These are phyloP conservation scores for Pisolithus microcarpus DNA, from an alignment of 768 basidiomycete species.

Conservation along the genomic window DNA sequence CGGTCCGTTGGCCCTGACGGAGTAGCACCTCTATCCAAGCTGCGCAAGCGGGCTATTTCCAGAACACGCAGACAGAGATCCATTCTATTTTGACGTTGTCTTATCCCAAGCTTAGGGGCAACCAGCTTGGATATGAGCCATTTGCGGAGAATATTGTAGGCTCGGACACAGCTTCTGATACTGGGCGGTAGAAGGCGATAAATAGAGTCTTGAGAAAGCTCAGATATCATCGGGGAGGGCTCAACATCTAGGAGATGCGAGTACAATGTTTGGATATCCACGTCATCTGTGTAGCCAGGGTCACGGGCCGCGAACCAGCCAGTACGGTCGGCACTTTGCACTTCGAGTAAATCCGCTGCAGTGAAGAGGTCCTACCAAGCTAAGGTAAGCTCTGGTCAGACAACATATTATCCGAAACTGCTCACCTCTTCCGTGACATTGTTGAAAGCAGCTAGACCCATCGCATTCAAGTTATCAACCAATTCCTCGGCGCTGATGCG, in stretches of 20 bases:
- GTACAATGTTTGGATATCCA: slow-evolving; percentile 78
- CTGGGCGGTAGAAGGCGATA: slow-evolving; percentile 72
- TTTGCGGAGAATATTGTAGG: slow-evolving; percentile 68
- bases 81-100: slow-evolving; percentile 62
- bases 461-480: slow-evolving; percentile 71
- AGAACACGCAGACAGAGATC: slow-evolving; percentile 65
- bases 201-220: slow-evolving; percentile 59
- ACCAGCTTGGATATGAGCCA: slow-evolving; percentile 71
- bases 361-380: slow-evolving; percentile 61
- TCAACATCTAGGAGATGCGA: slow-evolving; percentile 66
- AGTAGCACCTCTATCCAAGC: slow-evolving; percentile 33
- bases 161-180: slow-evolving; percentile 69
- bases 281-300: slow-evolving; percentile 43
- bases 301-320: slow-evolving; percentile 71
- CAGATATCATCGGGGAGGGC: slow-evolving; percentile 65
- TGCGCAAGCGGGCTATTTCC: slow-evolving; percentile 65
- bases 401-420: background rate
- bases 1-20: slow-evolving; percentile 40
- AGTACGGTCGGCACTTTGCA: slow-evolving; percentile 70
- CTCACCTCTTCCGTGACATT: slow-evolving; percentile 73
- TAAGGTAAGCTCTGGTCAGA: slow-evolving; percentile 4
- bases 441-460: slow-evolving; percentile 67
- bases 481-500: slow-evolving; percentile 58
- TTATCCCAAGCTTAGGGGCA: slow-evolving; percentile 54
- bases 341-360: slow-evolving; percentile 71